Evolutionary conservation across 305 asterid genomes (phyloP).

Genomic region (Fraxinus nigra): DNA sequence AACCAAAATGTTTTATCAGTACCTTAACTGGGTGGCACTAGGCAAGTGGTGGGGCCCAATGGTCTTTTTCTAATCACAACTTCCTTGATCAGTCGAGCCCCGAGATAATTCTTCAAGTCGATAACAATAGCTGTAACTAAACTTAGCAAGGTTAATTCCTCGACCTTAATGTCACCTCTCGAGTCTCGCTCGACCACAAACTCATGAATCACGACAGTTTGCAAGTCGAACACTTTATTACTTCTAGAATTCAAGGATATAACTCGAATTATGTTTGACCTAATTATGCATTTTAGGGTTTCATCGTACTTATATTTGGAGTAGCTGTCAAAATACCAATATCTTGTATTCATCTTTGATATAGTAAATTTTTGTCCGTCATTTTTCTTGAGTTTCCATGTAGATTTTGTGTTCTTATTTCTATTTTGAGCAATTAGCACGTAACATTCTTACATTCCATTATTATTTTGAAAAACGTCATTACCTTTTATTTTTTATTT

Average conservation of each 20-base stretch:
- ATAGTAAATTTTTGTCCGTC: too few species aligned
- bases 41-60: background rate
- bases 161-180: background rate
- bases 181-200: background rate
- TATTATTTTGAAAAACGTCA: too few species aligned
- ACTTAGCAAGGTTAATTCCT: background rate
- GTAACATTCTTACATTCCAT: too few species aligned
- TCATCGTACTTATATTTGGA: too few species aligned
- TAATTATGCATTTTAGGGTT: too few species aligned
- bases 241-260: background rate
- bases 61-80: background rate
- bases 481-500: too few species aligned
- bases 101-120: background rate
- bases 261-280: too few species aligned
- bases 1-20: background rate
- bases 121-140: background rate
- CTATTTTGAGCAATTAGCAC: too few species aligned
- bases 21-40: background rate
- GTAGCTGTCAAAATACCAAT: too few species aligned
- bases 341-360: too few species aligned
- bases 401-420: too few species aligned
- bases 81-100: background rate
- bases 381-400: too few species aligned
- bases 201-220: background rate
- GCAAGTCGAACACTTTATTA: background rate